Evolutionary conservation across 768 basidiomycete genomes (phyloP).

Genomic region (Leccinum arenicola): DNA sequence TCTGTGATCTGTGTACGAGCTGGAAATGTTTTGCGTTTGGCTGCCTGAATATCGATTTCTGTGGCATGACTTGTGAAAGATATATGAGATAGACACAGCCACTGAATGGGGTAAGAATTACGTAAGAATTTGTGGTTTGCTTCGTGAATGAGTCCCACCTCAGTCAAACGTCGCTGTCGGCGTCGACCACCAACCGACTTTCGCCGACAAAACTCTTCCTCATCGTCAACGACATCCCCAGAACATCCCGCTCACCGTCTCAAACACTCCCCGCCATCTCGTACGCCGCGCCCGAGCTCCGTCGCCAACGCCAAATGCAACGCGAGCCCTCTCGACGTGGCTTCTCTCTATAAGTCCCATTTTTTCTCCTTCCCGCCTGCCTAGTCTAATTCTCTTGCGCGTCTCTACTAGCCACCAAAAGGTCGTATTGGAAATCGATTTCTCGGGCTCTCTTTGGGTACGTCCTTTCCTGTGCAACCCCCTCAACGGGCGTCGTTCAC

Average conservation of each 20-base stretch:
- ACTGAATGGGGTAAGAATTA: conserved; percentile 17
- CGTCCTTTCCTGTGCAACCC: conserved; percentile 29
- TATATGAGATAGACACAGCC: conserved; percentile 4
- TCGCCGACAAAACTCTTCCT: conserved; percentile 7
- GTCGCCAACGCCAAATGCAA: conserved; percentile 46
- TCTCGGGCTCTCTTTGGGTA: conserved; percentile 84
- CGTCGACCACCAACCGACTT: conserved; percentile 18
- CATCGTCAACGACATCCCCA: background rate
- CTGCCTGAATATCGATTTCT: conserved; percentile 85
- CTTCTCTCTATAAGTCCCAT: conserved; percentile 82
- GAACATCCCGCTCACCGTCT: background rate
- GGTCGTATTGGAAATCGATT: conserved; percentile 91
- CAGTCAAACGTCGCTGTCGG: conserved; percentile 18
- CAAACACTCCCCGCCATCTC: background rate
- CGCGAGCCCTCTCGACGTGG: conserved; percentile 78
- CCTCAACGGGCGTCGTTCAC: conserved; percentile 21
- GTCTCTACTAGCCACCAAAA: conserved; percentile 93
- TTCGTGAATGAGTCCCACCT: conserved; percentile 20
- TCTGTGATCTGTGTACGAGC: conserved; percentile 93
- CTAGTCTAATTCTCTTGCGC: conserved; percentile 44
- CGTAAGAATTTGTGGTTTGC: conserved; percentile 29
- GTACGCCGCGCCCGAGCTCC: background rate
- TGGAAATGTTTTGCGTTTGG: conserved; percentile 93
- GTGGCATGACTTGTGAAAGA: conserved; percentile 47
- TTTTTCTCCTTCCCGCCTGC: conserved; percentile 19